Percentiles rank a stretch among this genome's conserved stretches.
These are phyloP conservation scores for Rubia yunnanensis DNA, from an alignment of 257 asterid genomes.

Conservation along the genomic window DNA sequence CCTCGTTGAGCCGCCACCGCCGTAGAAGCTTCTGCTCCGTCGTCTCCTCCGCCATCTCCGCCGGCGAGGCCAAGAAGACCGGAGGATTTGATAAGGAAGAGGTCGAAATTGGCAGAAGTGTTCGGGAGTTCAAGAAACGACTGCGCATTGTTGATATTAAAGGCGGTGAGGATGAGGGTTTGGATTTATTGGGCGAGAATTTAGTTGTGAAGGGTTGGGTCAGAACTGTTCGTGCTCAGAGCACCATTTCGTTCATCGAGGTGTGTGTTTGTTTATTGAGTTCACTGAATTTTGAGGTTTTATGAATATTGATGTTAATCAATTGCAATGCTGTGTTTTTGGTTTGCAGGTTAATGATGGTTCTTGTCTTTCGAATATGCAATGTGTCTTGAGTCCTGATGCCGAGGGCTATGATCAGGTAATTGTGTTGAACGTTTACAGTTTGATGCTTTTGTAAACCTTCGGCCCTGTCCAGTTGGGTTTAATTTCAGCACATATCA, in stretches of 20 bases:
- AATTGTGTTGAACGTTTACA: background rate
- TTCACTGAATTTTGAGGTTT: background rate
- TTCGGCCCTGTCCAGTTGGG: background rate
- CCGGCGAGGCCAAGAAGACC: slow-evolving; percentile 48
- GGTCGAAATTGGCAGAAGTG: slow-evolving; percentile 23
- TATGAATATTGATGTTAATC: no score
- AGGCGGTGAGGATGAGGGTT: slow-evolving; percentile 68
- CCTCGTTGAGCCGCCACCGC: slow-evolving; percentile 17
- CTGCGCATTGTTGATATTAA: slow-evolving; percentile 67
- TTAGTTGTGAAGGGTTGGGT: slow-evolving; percentile 90
- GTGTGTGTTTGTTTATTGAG: slow-evolving; percentile 18
- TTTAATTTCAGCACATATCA: no score
- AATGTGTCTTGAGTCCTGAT: slow-evolving; percentile 80
- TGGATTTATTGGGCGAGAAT: slow-evolving; percentile 57
- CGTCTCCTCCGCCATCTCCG: slow-evolving; percentile 43
- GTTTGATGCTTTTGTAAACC: background rate
- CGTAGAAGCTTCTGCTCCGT: slow-evolving; percentile 43
- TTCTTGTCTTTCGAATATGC: slow-evolving; percentile 92
- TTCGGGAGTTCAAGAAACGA: slow-evolving; percentile 66
- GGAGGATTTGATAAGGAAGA: slow-evolving; percentile 20
- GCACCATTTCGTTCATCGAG: slow-evolving; percentile 80
- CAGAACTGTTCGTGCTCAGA: slow-evolving; percentile 78
- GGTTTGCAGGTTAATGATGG: slow-evolving; percentile 87
- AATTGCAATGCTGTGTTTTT: background rate
- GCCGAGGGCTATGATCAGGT: slow-evolving; percentile 95